phyloP scores from a whole-genome alignment of 768 basidiomycete genomes.

The Antrodiella citrinella region DNA sequence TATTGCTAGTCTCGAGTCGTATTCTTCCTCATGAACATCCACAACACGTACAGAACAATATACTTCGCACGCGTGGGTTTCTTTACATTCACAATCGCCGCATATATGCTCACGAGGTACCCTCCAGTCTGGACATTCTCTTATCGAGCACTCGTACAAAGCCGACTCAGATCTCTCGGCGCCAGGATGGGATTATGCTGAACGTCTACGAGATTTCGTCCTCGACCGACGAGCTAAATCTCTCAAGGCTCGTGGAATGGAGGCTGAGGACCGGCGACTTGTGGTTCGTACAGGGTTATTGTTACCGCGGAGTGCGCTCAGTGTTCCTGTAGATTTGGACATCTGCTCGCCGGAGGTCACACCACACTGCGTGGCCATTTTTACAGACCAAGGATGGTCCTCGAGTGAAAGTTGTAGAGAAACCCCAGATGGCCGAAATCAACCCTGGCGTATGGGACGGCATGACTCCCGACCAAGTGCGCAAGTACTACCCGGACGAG shows the following conservation, averaged over 20 bases:
- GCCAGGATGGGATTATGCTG: constrained; percentile 93
- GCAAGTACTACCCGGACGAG: constrained; percentile 86
- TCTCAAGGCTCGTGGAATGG: constrained; percentile 61
- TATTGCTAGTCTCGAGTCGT: constrained; percentile 90
- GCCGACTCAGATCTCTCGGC: constrained; percentile 96
- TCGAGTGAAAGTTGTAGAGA: constrained; percentile 84
- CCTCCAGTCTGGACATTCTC: constrained; percentile 92
- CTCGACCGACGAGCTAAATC: constrained; percentile 73
- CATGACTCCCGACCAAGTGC: constrained; percentile 81
- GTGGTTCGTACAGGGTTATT: constrained; percentile 41
- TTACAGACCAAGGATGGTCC: constrained; percentile 26
- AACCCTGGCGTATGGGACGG: constrained; percentile 99
- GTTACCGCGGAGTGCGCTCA: not conserved
- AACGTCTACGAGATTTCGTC: constrained; percentile 83
- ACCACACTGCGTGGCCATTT: constrained; percentile 97
- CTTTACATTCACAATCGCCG: not conserved
- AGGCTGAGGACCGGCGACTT: constrained; percentile 49
- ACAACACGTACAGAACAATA: constrained; percentile 86
- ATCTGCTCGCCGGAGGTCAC: constrained; percentile 83
- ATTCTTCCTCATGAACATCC: constrained; percentile 99
- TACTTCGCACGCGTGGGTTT: constrained; percentile 86
- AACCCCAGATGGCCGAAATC: constrained; percentile 95
- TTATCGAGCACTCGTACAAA: constrained; percentile 98
- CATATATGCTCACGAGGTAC: constrained; percentile 1
- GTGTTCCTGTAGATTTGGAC: constrained; percentile 77